Evolutionary conservation across 1,284 basidiomycete genomes (phyloP).

Genomic region (Cutaneotrichosporon sp.): DNA sequence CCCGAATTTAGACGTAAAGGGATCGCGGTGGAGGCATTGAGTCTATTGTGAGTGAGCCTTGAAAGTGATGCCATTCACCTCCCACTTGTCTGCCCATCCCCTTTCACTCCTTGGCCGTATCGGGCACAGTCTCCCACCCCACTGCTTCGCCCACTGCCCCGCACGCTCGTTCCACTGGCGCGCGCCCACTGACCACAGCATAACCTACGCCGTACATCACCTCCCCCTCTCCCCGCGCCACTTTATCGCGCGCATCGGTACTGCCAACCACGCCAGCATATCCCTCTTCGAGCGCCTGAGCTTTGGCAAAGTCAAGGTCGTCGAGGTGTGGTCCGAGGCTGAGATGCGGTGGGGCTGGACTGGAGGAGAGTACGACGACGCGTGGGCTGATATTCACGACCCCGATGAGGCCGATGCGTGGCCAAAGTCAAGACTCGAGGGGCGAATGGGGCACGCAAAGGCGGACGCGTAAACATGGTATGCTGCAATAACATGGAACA

Average conservation of each 20-base stretch:
- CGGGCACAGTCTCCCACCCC: no score
- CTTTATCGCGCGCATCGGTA: slow-evolving; percentile 62
- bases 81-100: no score
- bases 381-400: not conserved
- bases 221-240: slow-evolving; percentile 30
- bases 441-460: not conserved
- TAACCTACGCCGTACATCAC: slow-evolving; percentile 42
- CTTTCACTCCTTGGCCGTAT: no score
- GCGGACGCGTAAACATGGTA: not conserved
- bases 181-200: slow-evolving; percentile 37
- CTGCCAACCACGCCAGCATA: slow-evolving; percentile 60
- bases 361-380: not conserved
- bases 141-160: no score
- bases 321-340: slow-evolving; percentile 70
- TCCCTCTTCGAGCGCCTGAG: slow-evolving; percentile 67
- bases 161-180: no score
- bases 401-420: not conserved
- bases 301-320: slow-evolving; percentile 64
- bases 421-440: slow-evolving; percentile 1
- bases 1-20: slow-evolving; percentile 15
- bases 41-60: slow-evolving; percentile 56
- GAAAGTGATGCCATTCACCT: no score
- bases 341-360: slow-evolving; percentile 60
- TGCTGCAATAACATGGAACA: no score
- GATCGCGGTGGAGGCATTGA: slow-evolving; percentile 64